phyloP scores from a whole-genome alignment of 371 early-diverging fungal genomes.

The Hamiltosporidium magnivora region DNA sequence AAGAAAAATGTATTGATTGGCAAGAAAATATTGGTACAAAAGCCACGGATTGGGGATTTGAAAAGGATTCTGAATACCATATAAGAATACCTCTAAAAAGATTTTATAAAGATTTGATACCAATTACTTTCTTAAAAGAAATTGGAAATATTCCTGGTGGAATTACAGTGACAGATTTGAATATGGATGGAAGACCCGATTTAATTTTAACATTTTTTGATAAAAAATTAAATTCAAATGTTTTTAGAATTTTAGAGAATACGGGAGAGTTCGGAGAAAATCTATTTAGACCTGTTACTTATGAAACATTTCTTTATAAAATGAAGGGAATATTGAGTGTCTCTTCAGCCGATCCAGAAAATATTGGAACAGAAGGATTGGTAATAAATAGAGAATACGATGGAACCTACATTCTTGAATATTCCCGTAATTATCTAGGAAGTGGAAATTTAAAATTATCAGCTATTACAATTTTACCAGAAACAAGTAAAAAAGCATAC shows the following conservation, averaged over 20 bases:
- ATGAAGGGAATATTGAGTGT: not conserved
- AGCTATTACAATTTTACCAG: not conserved
- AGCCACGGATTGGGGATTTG: not conserved
- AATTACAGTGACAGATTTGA: not conserved
- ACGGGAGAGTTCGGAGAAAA: not conserved
- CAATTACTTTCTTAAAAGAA: not conserved
- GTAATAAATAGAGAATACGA: not conserved
- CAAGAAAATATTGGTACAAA: not conserved
- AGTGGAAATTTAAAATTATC: not conserved
- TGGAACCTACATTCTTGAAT: not conserved
- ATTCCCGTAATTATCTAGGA: not conserved
- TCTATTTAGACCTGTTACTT: not conserved
- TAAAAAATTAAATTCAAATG: not conserved
- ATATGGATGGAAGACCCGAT: not conserved
- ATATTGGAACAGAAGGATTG: not conserved
- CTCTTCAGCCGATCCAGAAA: not conserved
- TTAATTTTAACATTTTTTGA: not conserved
- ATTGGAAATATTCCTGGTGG: not conserved
- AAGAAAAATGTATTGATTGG: not conserved
- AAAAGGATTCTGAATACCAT: not conserved
- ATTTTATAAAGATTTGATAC: not conserved
- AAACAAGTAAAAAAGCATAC: not conserved
- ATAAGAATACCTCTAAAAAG: not conserved
- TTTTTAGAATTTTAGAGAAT: not conserved
- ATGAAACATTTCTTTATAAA: not conserved